Percentiles rank a stretch among this genome's conserved stretches.
These are phyloP conservation scores for Solanum chiquidenum DNA, from an alignment of 257 asterid species.

Conservation along the genomic window DNA sequence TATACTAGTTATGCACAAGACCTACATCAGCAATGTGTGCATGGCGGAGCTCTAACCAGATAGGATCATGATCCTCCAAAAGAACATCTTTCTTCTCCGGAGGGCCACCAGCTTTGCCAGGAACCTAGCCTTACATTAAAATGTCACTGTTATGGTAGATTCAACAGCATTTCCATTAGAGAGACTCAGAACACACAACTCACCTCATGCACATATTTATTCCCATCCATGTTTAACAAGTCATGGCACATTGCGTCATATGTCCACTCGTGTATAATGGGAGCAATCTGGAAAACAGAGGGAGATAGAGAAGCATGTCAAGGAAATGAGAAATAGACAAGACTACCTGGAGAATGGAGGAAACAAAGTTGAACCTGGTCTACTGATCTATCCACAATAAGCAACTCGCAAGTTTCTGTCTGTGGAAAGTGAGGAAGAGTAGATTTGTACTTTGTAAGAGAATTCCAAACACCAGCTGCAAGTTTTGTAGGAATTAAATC, in stretches of 20 bases:
- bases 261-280: constrained; percentile 98
- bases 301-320: neutral
- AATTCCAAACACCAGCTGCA: constrained; percentile 94
- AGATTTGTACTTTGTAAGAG: constrained; percentile 78
- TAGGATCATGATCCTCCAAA: constrained; percentile 97
- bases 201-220: constrained; percentile 94
- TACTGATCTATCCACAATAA: constrained; percentile 87
- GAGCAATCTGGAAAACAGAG: constrained; percentile 58
- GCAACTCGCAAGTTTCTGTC: constrained; percentile 94
- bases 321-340: neutral
- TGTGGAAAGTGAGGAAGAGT: constrained; percentile 74
- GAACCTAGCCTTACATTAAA: constrained; percentile 44
- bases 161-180: constrained; percentile 2
- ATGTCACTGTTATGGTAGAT: constrained; percentile 6
- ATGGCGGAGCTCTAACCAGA: constrained; percentile 99
- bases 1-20: constrained; percentile 2
- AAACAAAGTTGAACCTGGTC: constrained; percentile 61
- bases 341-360: neutral
- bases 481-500: constrained; percentile 96
- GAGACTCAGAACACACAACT: constrained; percentile 3
- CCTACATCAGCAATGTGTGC: constrained; percentile 98
- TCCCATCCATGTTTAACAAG: constrained; percentile 89
- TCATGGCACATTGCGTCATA: constrained; percentile 99
- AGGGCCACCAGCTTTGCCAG: constrained; percentile 63
- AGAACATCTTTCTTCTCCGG: constrained; percentile 97